A percentile compares a stretch with the other conserved stretches of the same genome.
These are phyloP conservation scores for Diaporthe nobilis DNA, from an alignment of 2,329 filamentous ascomycete genomes.

Conservation along the genomic window DNA sequence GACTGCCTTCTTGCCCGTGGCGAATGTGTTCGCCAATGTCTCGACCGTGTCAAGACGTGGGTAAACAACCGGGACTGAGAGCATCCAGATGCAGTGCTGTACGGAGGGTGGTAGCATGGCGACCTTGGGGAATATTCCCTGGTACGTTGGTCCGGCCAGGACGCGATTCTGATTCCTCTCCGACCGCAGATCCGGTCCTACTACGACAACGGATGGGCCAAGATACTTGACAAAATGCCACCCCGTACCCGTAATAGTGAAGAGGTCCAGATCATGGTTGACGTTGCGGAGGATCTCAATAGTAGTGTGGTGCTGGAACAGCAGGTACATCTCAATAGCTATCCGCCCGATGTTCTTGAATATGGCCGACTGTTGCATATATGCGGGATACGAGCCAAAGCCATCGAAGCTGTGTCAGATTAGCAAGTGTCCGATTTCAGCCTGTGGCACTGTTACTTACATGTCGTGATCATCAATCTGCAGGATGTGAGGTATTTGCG, in stretches of 20 bases:
- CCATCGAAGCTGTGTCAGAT: conserved; percentile 82
- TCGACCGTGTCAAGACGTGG: conserved; percentile 93
- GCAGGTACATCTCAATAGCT: conserved; percentile 96
- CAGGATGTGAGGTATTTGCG: conserved; percentile 94
- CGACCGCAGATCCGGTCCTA: conserved; percentile 92
- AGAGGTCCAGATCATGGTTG: conserved; percentile 89
- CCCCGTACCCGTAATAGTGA: conserved; percentile 95
- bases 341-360: conserved; percentile 98
- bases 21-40: conserved; percentile 89
- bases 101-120: conserved; percentile 91
- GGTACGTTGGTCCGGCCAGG: conserved; percentile 95
- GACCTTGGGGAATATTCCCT: conserved; percentile 96
- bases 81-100: conserved; percentile 97
- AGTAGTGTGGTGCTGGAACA: conserved; percentile 98
- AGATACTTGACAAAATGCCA: conserved; percentile 99
- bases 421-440: conserved; percentile 46
- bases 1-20: conserved; percentile 95
- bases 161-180: conserved; percentile 93
- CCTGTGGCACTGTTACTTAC: conserved; percentile 77
- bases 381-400: conserved; percentile 96
- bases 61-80: conserved; percentile 92
- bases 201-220: conserved; percentile 89
- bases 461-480: conserved; percentile 98
- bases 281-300: conserved; percentile 93
- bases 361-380: conserved; percentile 97